A percentile compares a stretch with the other conserved stretches of the same genome.
phyloP scores from a whole-genome alignment of 2,329 filamentous ascomycete species.

The Hymenoscyphus fructigenus region DNA sequence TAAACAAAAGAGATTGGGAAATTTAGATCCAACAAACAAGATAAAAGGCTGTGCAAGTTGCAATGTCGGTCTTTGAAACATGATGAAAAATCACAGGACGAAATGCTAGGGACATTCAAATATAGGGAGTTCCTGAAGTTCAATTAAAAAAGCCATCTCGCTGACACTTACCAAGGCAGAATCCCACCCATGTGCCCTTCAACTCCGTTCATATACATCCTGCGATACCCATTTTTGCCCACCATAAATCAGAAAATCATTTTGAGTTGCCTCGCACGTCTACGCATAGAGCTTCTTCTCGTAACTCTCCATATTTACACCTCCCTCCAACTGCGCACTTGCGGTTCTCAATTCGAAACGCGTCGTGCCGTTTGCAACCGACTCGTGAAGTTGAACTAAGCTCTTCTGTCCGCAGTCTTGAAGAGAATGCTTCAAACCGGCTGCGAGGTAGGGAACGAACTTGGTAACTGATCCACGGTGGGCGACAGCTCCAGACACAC shows the following conservation, averaged over 20 bases:
- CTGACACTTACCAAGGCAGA: slow-evolving; percentile 1
- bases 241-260: slow-evolving; percentile 1
- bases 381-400: slow-evolving; percentile 71
- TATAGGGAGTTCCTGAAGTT: not conserved
- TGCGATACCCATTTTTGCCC: slow-evolving; percentile 8
- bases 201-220: slow-evolving; percentile 8
- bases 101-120: not conserved
- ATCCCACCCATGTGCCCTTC: not conserved
- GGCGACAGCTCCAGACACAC: slow-evolving; percentile 83
- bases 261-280: slow-evolving; percentile 10
- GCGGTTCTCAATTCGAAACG: slow-evolving; percentile 93
- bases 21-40: not conserved
- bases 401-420: slow-evolving; percentile 92
- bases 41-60: not conserved
- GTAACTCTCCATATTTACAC: slow-evolving; percentile 97
- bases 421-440: slow-evolving; percentile 94
- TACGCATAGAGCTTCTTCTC: slow-evolving; percentile 99
- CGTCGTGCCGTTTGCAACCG: slow-evolving; percentile 71
- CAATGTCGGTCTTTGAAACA: not conserved
- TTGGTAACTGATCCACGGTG: slow-evolving; percentile 79
- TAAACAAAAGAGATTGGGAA: not conserved
- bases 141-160: not conserved
- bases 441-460: slow-evolving; percentile 93
- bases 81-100: not conserved
- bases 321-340: slow-evolving; percentile 93